phyloP scores from a whole-genome alignment of 1,284 basidiomycete genomes.

The Volvariella surrecta region DNA sequence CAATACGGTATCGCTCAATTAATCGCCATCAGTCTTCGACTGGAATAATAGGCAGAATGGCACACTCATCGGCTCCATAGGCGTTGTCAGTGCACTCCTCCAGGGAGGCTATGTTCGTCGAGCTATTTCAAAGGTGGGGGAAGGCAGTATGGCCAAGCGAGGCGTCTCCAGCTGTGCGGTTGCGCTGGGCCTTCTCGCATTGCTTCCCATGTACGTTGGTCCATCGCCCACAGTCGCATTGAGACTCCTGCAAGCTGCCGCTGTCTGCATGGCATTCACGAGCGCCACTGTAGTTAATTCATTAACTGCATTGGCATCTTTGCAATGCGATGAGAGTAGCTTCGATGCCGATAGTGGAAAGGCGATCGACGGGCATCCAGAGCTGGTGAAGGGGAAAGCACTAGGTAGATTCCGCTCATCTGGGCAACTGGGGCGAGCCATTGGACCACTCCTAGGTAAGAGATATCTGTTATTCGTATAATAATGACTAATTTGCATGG shows the following conservation, averaged over 20 bases:
- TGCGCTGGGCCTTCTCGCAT: conserved; percentile 60
- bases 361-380: conserved; percentile 42
- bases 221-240: conserved; percentile 38
- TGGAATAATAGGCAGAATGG: conserved; percentile 90
- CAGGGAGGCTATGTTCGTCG: conserved; percentile 90
- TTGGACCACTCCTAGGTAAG: conserved; percentile 79
- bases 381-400: conserved; percentile 77
- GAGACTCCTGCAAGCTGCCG: conserved; percentile 62
- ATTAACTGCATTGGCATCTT: conserved; percentile 77
- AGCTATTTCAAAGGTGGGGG: conserved; percentile 59
- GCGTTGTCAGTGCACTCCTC: conserved; percentile 77
- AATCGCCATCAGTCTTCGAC: conserved; percentile 53
- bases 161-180: conserved; percentile 67
- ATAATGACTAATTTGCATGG: conserved; percentile 5
- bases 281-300: conserved; percentile 89
- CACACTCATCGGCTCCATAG: conserved; percentile 78
- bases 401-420: conserved; percentile 80
- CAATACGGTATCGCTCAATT: conserved; percentile 4
- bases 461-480: conserved; percentile 3
- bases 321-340: conserved; percentile 72
- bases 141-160: conserved; percentile 69
- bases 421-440: conserved; percentile 83
- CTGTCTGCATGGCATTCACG: conserved; percentile 81
- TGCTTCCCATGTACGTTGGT: conserved; percentile 51
- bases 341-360: conserved; percentile 52